Conservation (phyloP, 176 grass and related monocot species). For the Musa beccarii region DNA sequence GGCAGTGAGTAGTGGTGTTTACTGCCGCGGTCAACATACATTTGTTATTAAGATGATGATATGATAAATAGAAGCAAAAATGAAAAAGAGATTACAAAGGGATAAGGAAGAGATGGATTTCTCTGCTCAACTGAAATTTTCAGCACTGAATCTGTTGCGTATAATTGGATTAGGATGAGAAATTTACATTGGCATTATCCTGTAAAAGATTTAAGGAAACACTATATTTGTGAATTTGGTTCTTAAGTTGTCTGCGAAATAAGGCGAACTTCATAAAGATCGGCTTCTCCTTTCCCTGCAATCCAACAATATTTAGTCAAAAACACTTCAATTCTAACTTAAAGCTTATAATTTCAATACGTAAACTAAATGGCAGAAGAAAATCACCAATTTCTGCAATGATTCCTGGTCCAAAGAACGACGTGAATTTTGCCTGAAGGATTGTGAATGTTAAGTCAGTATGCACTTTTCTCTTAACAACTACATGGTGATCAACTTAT, state of each 20-base stretch:
- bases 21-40: too few relatives aligned
- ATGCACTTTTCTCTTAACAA: neutral
- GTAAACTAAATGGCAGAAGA: slow-evolving; percentile 1
- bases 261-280: slow-evolving; percentile 54
- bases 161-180: neutral
- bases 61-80: too few relatives aligned
- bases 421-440: slow-evolving; percentile 41
- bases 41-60: too few relatives aligned
- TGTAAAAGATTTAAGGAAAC: neutral
- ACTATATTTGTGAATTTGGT: slow-evolving; percentile 9
- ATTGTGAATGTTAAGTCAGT: neutral
- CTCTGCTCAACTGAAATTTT: too few relatives aligned
- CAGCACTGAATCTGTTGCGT: neutral
- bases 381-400: slow-evolving; percentile 39
- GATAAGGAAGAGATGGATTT: too few relatives aligned
- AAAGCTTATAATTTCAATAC: neutral
- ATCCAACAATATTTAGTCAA: neutral
- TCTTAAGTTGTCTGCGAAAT: slow-evolving; percentile 29
- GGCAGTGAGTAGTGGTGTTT: too few relatives aligned
- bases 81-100: too few relatives aligned
- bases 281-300: slow-evolving; percentile 41
- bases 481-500: neutral
- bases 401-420: slow-evolving; percentile 46
- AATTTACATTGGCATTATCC: slow-evolving; percentile 6
- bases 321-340: neutral